These are phyloP conservation scores for Eruca vesicaria DNA, from an alignment of 441 rosid species.

Conservation along the genomic window DNA sequence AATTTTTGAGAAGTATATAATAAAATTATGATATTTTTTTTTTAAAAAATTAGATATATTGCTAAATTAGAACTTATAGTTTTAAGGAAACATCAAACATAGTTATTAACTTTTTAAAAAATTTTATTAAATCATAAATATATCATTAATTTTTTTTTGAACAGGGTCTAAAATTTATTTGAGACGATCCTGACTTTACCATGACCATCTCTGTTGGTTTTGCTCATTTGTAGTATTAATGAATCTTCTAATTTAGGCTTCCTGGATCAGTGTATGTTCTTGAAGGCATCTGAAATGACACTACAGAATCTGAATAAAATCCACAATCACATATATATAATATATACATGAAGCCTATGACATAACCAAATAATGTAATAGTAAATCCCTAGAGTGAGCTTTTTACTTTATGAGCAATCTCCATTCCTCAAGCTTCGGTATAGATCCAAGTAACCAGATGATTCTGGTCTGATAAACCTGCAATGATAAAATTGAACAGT, in stretches of 20 bases:
- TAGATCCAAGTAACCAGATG: slow-evolving; percentile 66
- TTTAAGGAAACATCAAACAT: no score
- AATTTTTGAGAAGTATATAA: no score
- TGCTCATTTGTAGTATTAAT: background rate
- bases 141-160: no score
- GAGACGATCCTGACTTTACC: no score
- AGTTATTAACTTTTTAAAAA: no score
- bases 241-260: background rate
- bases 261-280: background rate
- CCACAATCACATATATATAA: no score
- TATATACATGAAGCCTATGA: no score
- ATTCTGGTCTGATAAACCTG: slow-evolving; percentile 76
- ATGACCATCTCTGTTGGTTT: background rate
- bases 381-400: background rate
- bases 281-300: background rate
- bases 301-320: background rate
- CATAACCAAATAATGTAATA: background rate
- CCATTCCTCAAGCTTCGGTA: slow-evolving; percentile 58
- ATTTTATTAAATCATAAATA: no score
- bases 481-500: slow-evolving; percentile 15
- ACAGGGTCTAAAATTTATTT: no score
- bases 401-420: slow-evolving; percentile 51
- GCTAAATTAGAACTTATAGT: no score
- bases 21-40: no score
- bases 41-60: no score